These are phyloP conservation scores for Globisporangium cylindrosporum DNA, from an alignment of 352 stramenopile species.

Conservation along the genomic window DNA sequence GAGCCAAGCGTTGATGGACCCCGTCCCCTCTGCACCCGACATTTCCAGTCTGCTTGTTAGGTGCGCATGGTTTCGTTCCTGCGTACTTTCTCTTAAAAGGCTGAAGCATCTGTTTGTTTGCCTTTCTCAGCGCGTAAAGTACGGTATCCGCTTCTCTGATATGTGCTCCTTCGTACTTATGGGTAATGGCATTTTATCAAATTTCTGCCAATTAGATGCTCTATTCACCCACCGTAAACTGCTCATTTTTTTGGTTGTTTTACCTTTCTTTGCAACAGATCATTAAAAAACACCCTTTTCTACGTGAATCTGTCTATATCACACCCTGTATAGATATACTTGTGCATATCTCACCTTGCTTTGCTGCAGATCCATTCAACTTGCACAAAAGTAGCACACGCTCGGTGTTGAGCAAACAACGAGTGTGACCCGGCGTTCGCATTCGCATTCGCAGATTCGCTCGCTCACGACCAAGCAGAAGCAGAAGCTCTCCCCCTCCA, in stretches of 20 bases:
- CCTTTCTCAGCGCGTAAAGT: neutral
- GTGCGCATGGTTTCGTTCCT: neutral
- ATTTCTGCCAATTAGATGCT: conserved; percentile 5
- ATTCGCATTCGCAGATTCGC: conserved; percentile 39
- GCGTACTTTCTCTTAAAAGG: neutral
- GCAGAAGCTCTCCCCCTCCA: neutral
- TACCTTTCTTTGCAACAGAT: neutral
- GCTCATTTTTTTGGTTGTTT: neutral
- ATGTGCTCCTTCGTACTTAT: neutral
- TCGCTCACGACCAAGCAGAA: conserved; percentile 15
- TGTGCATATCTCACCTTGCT: neutral
- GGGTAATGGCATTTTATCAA: neutral
- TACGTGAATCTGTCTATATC: no score
- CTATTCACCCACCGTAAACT: no score
- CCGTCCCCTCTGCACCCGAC: conserved; percentile 7
- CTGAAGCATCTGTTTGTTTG: neutral
- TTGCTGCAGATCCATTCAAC: neutral
- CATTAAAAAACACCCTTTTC: neutral
- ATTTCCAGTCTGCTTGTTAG: neutral
- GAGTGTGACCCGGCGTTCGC: neutral
- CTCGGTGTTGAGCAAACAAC: no score
- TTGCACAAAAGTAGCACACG: neutral
- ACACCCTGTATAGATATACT: no score
- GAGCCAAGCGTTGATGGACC: neutral
- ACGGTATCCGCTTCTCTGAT: neutral